phyloP scores from a whole-genome alignment of 257 asterid genomes.

The Gentiana straminea region DNA sequence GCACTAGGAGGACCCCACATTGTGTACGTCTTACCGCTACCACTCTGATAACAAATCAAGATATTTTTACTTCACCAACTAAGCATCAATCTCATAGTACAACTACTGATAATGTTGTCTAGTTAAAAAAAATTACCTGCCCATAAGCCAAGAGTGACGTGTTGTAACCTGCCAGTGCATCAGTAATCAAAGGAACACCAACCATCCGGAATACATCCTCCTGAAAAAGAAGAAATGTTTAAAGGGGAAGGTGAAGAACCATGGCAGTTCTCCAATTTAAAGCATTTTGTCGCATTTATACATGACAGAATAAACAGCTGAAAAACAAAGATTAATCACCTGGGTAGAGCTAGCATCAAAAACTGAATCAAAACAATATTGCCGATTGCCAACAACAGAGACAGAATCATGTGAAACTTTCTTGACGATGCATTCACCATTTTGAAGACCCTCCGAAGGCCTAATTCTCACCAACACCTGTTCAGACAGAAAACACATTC shows the following conservation, averaged over 20 bases:
- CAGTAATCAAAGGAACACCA: slow-evolving; percentile 77
- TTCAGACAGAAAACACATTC: slow-evolving; percentile 3
- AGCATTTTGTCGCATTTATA: too few relatives aligned
- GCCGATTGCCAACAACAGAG: slow-evolving; percentile 44
- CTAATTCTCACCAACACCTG: slow-evolving; percentile 83
- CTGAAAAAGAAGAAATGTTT: slow-evolving; percentile 20
- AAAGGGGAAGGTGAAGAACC: too few relatives aligned
- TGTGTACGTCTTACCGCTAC: slow-evolving; percentile 90
- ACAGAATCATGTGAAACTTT: slow-evolving; percentile 60
- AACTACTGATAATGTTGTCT: neutral
- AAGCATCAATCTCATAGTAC: neutral
- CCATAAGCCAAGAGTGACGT: slow-evolving; percentile 89
- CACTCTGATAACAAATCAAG: slow-evolving; percentile 46
- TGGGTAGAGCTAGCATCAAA: slow-evolving; percentile 62
- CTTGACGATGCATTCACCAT: slow-evolving; percentile 36
- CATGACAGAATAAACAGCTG: neutral
- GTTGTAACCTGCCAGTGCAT: slow-evolving; percentile 80
- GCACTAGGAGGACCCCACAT: slow-evolving; percentile 99
- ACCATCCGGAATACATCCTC: slow-evolving; percentile 61
- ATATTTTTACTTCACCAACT: neutral
- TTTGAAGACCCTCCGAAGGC: slow-evolving; percentile 40
- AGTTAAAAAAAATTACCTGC: slow-evolving; percentile 35
- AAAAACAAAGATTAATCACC: slow-evolving; percentile 26
- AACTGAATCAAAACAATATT: slow-evolving; percentile 60
- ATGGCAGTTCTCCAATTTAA: too few relatives aligned